Base-by-base conservation (phyloP, 495 filamentous ascomycete genomes). In the Parathielavia appendiculata region DNA sequence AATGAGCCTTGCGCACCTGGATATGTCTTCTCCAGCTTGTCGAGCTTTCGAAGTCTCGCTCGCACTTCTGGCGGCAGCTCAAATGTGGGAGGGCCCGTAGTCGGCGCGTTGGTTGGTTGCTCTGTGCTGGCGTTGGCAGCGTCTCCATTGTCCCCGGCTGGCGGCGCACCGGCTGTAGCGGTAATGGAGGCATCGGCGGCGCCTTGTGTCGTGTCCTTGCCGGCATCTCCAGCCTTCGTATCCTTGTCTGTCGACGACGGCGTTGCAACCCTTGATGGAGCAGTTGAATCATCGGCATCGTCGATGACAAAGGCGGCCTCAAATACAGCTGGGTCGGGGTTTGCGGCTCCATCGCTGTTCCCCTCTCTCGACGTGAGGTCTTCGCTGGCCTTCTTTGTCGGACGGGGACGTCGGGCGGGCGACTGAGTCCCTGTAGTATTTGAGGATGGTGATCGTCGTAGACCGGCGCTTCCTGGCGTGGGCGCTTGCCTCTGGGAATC, bases 11-110 rank as follows among this genome's bases (percentile, higher is more conserved):
- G 26, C 76, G 45, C 80, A 92, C 91, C 91, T 68, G 87, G 81
- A 70, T 96, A 96, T 62, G 86, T 86, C 9, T 83, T 75, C 64
- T 96, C 91, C n/a, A 97, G 68, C 67, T 88, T 96, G 51, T 91
- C 90, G 34, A 97, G 75, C 71, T 87, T 90, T 41, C 85, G 78
- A 38, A 96, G 69, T 67, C 81, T 86, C 20, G 83, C 79, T 34
- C 79, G 81, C 6, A 96, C 78, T 38, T 96, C 89, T 34, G 82
- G 76, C 1, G 93, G 82, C 19, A 98, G 71, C 38, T 92, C 89
- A n/a, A 74, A 49, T 0, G 71, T 45, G 40, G 71, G 40, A 11
- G 71, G 63, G 1, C 54, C 26, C 7, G 45, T 51, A 36, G 57
- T 9, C 47, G 49, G 16, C 5, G 39, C 16, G 14, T 36, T 23